Evolutionary conservation across 2,329 filamentous ascomycete species (phyloP), one percentile per base, ranked within the genome.

Genomic region (Aspergillus quadricinctus): DNA sequence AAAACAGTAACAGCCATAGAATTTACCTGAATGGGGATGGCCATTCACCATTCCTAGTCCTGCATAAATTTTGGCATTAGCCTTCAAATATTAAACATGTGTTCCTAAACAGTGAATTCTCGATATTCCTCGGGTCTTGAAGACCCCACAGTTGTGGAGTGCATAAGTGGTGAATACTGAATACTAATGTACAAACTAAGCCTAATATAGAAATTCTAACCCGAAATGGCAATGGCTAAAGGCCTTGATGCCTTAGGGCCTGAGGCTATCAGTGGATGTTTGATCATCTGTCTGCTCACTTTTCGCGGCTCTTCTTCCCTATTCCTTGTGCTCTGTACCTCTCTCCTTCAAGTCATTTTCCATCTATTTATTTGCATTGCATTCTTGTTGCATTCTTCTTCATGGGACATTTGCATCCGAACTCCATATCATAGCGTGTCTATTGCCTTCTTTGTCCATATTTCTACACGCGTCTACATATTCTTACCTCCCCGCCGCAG

Each of bases 401-500:
- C 5, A 43, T 43, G 19, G 40, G 11, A 17, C 52, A 43, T 46
- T 31, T 50, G 23, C n/a, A 35, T 43, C 19, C 40, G 48, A 48
- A 48, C 43, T 54, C 54, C 58, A 54, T 57, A 48, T 28, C 37
- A 56, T 31, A 23, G 23, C 21, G 14, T 48, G 48, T 56, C 37
- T 49, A 50, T 56, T 60, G 25, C 28, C 23, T 51, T 49, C 48
- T 37, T 56, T 51, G 45, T 58, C 49, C 53, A 56, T 63, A 53
- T 59, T 54, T 7, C 40, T 53, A 54, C 25, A 29, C 52, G 31
- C 31, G 40, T 43, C 54, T 58, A 49, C 58, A 55, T 53, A 56
- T 62, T 51, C 53, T 57, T 49, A 31, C 37, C 45, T 41, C 49
- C 31, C 45, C 50, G 48, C 31, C 27, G 40, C 43, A 48, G 37